Conservation (phyloP, 2,329 filamentous ascomycete species). For the Cordyceps pruinosa region DNA sequence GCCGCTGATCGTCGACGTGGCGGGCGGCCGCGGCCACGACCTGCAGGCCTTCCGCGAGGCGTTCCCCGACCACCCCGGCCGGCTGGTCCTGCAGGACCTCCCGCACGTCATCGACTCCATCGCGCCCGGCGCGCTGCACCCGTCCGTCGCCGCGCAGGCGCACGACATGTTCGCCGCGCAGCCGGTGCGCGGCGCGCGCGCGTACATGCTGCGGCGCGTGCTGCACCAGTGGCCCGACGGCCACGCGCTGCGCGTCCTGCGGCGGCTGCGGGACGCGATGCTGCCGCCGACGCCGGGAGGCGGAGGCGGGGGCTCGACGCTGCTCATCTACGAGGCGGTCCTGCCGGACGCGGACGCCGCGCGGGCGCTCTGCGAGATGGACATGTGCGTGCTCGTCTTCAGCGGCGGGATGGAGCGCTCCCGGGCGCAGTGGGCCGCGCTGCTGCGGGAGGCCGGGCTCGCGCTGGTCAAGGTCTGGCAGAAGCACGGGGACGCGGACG, state of each 20-base stretch:
- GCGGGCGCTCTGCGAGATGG: slow-evolving; percentile 14
- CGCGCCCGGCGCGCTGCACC: slow-evolving; percentile 14
- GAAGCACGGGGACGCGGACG: neutral
- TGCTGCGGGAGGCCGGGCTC: slow-evolving; percentile 17
- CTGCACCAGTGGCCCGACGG: slow-evolving; percentile 22
- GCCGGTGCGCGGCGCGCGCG: slow-evolving; percentile 24
- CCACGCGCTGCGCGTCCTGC: slow-evolving; percentile 16
- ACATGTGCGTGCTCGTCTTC: slow-evolving; percentile 19
- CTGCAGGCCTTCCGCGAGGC: slow-evolving; percentile 19
- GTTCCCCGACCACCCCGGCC: slow-evolving; percentile 18
- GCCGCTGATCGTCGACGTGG: slow-evolving; percentile 25
- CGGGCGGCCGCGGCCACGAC: slow-evolving; percentile 24
- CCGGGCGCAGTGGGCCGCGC: slow-evolving; percentile 15
- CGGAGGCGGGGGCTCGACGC: slow-evolving; percentile 23
- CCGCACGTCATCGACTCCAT: slow-evolving; percentile 18
- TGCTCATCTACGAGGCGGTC: slow-evolving; percentile 26
- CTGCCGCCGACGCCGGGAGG: slow-evolving; percentile 5
- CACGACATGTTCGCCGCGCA: slow-evolving; percentile 31
- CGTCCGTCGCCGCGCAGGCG: slow-evolving; percentile 21
- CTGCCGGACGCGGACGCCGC: slow-evolving; percentile 14
- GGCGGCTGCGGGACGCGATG: slow-evolving; percentile 15
- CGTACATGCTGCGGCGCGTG: slow-evolving; percentile 21
- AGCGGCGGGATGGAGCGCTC: slow-evolving; percentile 17
- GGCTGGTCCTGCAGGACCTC: slow-evolving; percentile 24
- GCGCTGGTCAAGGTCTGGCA: slow-evolving; percentile 5